These are phyloP conservation scores for Ophioceras dolichostomum DNA, from an alignment of 2,329 filamentous ascomycete genomes.

Conservation along the genomic window DNA sequence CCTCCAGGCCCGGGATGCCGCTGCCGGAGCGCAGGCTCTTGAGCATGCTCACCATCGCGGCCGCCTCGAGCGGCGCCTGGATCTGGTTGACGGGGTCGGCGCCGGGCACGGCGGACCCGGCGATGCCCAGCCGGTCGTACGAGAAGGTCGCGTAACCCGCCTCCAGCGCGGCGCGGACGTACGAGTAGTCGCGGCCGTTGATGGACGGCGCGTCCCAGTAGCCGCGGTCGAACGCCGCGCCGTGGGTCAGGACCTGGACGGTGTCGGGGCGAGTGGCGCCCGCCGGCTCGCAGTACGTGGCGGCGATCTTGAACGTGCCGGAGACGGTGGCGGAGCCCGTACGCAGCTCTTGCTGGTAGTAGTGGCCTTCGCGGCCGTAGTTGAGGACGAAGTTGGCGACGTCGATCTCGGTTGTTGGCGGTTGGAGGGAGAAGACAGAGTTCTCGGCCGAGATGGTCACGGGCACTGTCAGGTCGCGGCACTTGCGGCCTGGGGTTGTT, in stretches of 20 bases:
- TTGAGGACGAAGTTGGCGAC: constrained; percentile 42
- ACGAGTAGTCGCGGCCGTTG: constrained; percentile 11
- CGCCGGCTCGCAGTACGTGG: constrained; percentile 41
- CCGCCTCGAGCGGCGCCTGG: constrained; percentile 44
- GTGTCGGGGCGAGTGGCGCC: constrained; percentile 25
- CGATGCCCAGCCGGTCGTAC: constrained; percentile 49
- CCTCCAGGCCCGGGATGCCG: constrained; percentile 23
- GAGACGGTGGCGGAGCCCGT: constrained; percentile 35
- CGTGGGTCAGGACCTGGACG: constrained; percentile 38
- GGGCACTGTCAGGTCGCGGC: constrained; percentile 32
- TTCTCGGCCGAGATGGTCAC: constrained; percentile 42
- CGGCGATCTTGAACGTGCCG: constrained; percentile 43
- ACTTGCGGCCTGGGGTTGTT: too few relatives aligned
- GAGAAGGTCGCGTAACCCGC: constrained; percentile 46
- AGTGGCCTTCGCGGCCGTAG: constrained; percentile 32
- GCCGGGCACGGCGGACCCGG: constrained; percentile 41
- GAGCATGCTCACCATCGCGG: constrained; percentile 42
- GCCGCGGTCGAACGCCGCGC: constrained; percentile 40
- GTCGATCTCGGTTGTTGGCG: constrained; percentile 39
- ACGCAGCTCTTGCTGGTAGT: constrained; percentile 31
- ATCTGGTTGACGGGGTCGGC: constrained; percentile 49
- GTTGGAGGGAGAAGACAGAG: constrained; percentile 34
- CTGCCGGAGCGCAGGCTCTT: constrained; percentile 28
- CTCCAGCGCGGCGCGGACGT: constrained; percentile 21
- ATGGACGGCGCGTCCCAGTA: constrained; percentile 12